Evolutionary conservation across 2,329 filamentous ascomycete genomes (phyloP).

Genomic region (Paracoccidioides lutzii): DNA sequence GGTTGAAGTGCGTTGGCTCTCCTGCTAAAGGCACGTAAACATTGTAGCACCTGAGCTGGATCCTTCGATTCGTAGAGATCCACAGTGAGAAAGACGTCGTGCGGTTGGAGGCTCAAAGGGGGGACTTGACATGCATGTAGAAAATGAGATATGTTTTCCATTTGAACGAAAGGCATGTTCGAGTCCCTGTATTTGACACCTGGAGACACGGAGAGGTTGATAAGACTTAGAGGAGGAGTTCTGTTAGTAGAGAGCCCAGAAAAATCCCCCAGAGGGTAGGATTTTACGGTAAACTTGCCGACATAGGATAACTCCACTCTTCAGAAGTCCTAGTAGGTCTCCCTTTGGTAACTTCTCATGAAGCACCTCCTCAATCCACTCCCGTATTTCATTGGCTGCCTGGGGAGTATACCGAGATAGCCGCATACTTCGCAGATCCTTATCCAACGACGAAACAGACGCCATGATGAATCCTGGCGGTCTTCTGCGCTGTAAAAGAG

Average conservation of each 20-base stretch:
- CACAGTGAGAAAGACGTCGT: conserved; percentile 94
- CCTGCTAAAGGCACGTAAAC: conserved; percentile 80
- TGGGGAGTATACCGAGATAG: conserved; percentile 85
- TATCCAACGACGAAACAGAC: conserved; percentile 84
- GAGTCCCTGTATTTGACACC: conserved; percentile 84
- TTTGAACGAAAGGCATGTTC: conserved; percentile 94
- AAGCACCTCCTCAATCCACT: conserved; percentile 74
- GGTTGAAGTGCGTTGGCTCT: conserved; percentile 66
- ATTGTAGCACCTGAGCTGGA: conserved; percentile 89
- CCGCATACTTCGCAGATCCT: conserved; percentile 87
- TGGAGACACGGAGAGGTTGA: conserved; percentile 64
- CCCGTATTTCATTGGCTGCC: conserved; percentile 69
- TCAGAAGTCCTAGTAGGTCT: conserved; percentile 74
- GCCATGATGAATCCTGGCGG: conserved; percentile 50
- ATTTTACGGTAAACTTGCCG: conserved; percentile 45
- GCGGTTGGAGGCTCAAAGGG: conserved; percentile 75
- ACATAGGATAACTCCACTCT: conserved; percentile 87
- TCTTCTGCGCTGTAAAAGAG: not conserved
- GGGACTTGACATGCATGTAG: conserved; percentile 73
- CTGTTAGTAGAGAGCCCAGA: conserved; percentile 13
- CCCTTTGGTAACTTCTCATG: conserved; percentile 57
- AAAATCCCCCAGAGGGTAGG: conserved; percentile 1
- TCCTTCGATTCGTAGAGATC: conserved; percentile 94
- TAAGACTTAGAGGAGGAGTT: conserved; percentile 45
- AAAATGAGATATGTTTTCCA: conserved; percentile 98